A percentile compares a stretch with the other conserved stretches of the same genome.
These are phyloP conservation scores for Calycina herbarum DNA, from an alignment of 2,329 filamentous ascomycete species.

Conservation along the genomic window DNA sequence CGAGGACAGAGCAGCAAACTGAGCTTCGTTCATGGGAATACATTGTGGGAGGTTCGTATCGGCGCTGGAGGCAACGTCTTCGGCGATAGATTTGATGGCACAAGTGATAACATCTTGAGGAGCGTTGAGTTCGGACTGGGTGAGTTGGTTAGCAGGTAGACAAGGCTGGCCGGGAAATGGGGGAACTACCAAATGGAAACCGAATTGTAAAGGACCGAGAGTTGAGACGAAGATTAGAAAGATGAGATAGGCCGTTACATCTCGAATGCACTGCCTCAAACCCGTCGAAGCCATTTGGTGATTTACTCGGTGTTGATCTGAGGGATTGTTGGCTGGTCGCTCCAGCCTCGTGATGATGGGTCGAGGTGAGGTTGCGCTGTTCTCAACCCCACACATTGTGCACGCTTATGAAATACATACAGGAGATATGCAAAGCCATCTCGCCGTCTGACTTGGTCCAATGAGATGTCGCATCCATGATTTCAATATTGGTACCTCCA, in stretches of 20 bases:
- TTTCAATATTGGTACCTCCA: background rate
- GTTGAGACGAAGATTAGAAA: slow-evolving; percentile 75
- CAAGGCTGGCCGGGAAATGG: slow-evolving; percentile 13
- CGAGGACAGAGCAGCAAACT: slow-evolving; percentile 85
- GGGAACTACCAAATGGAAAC: slow-evolving; percentile 76
- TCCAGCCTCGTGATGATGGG: background rate
- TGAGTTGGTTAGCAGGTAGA: slow-evolving; percentile 13
- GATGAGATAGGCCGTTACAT: slow-evolving; percentile 73
- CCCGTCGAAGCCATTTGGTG: slow-evolving; percentile 34
- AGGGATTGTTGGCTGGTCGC: background rate
- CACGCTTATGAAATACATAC: slow-evolving; percentile 4
- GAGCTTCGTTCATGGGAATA: slow-evolving; percentile 79
- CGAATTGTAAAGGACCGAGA: slow-evolving; percentile 88
- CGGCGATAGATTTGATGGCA: slow-evolving; percentile 56
- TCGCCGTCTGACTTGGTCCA: background rate
- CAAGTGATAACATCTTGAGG: slow-evolving; percentile 94
- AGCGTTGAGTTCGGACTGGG: slow-evolving; percentile 87
- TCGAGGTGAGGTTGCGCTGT: background rate
- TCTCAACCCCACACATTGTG: slow-evolving; percentile 2
- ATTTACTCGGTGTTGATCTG: background rate
- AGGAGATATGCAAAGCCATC: background rate
- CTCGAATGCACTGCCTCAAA: slow-evolving; percentile 34
- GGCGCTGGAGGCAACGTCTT: slow-evolving; percentile 26
- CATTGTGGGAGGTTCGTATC: slow-evolving; percentile 64
- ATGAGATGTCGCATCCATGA: background rate